These are phyloP conservation scores for Xylariaceae sp. DNA, from an alignment of 2,329 filamentous ascomycete genomes.

Conservation along the genomic window DNA sequence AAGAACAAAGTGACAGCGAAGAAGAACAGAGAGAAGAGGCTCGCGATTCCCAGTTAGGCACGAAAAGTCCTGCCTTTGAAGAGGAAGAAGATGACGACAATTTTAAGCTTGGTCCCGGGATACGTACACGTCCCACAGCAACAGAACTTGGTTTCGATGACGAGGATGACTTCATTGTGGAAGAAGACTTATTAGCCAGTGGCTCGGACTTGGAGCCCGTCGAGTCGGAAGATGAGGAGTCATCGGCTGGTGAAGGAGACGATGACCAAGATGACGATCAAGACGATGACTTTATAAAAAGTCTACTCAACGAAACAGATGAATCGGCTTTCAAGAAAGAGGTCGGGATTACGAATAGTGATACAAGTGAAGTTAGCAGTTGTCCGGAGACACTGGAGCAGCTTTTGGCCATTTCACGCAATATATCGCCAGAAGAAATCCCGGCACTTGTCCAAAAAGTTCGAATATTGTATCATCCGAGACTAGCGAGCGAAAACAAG, in stretches of 20 bases:
- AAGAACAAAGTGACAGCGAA: conserved; percentile 45
- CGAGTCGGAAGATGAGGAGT: conserved; percentile 31
- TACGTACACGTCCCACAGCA: conserved; percentile 53
- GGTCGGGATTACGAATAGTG: conserved; percentile 33
- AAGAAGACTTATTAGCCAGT: conserved; percentile 81
- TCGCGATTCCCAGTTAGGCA: not conserved
- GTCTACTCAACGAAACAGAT: conserved; percentile 58
- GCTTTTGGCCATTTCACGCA: conserved; percentile 62
- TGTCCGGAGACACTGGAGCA: conserved; percentile 78
- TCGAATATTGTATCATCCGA: conserved; percentile 85
- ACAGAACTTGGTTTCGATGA: conserved; percentile 75
- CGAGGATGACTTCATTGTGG: conserved; percentile 89
- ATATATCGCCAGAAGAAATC: conserved; percentile 60
- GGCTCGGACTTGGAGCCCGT: conserved; percentile 64
- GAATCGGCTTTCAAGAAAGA: conserved; percentile 47
- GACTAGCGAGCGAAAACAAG: conserved; percentile 81
- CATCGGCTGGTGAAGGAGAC: conserved; percentile 12
- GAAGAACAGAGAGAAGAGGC: conserved; percentile 33
- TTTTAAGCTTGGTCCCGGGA: conserved; percentile 58
- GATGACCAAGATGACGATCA: conserved; percentile 49
- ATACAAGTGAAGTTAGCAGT: conserved; percentile 64
- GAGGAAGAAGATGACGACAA: conserved; percentile 52
- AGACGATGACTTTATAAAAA: conserved; percentile 70
- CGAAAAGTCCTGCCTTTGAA: conserved; percentile 20
- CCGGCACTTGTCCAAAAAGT: conserved; percentile 84